These are phyloP conservation scores for Macrolepiota fuliginosa DNA, from an alignment of 768 basidiomycete genomes.

Conservation along the genomic window DNA sequence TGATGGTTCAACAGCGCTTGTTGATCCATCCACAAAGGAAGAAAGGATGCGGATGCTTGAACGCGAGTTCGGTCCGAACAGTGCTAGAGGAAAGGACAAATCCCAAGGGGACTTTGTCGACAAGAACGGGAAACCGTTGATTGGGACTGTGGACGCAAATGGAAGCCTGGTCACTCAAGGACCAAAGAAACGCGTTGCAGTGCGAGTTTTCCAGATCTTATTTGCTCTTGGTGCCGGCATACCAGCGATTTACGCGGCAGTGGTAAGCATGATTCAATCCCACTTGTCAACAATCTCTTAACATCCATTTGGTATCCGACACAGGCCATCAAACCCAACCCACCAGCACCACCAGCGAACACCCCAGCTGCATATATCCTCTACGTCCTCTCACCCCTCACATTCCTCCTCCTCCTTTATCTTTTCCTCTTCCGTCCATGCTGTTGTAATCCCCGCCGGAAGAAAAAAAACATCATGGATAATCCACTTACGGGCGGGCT, in stretches of 20 bases:
- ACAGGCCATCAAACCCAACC: background rate
- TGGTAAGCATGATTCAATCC: constrained; percentile 38
- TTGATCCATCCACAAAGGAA: constrained; percentile 57
- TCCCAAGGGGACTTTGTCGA: constrained; percentile 30
- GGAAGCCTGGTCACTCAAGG: constrained; percentile 63
- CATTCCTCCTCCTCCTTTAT: background rate
- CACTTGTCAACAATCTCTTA: no score
- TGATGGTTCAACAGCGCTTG: constrained; percentile 32
- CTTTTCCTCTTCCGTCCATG: constrained; percentile 34
- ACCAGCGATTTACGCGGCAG: constrained; percentile 60
- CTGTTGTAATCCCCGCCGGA: constrained; percentile 35
- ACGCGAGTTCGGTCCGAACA: constrained; percentile 56
- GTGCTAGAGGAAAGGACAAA: constrained; percentile 25
- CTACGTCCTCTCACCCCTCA: background rate
- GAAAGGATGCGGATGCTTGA: constrained; percentile 72
- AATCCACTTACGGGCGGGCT: constrained; percentile 41
- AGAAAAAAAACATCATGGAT: constrained; percentile 17
- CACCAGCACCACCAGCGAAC: background rate
- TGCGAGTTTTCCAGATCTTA: constrained; percentile 46
- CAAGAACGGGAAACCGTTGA: constrained; percentile 45
- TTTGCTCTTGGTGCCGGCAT: constrained; percentile 50
- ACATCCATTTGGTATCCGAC: background rate
- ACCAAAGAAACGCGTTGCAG: constrained; percentile 53
- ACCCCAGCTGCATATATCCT: background rate
- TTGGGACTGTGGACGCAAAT: constrained; percentile 58